Percentiles rank a stretch among this genome's conserved stretches.
Evolutionary conservation across 441 rosid genomes (phyloP).

Genomic region (Erodium texanum): DNA sequence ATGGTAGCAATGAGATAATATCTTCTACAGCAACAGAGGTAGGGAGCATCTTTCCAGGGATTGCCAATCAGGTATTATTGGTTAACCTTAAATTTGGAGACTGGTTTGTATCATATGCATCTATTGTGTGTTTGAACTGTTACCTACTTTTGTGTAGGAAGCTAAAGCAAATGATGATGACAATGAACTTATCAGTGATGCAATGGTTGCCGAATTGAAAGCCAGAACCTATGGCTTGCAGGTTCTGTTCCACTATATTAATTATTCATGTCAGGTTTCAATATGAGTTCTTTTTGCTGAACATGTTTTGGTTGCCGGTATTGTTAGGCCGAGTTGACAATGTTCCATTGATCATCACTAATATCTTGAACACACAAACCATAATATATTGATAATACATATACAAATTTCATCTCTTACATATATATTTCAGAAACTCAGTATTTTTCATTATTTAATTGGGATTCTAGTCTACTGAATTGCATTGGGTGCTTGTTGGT

Average conservation of each 20-base stretch:
- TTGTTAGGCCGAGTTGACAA: background rate
- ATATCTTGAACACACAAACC: background rate
- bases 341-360: background rate
- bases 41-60: slow-evolving; percentile 22
- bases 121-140: slow-evolving; percentile 14
- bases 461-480: background rate
- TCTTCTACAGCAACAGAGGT: slow-evolving; percentile 23
- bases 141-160: slow-evolving; percentile 30
- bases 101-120: slow-evolving; percentile 3
- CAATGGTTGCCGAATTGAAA: slow-evolving; percentile 64
- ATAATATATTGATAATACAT: background rate
- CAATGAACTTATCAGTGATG: slow-evolving; percentile 32
- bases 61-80: slow-evolving; percentile 26
- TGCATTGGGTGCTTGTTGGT: background rate
- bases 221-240: slow-evolving; percentile 76
- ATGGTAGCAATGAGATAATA: slow-evolving; percentile 23
- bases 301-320: background rate
- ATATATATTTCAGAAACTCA: background rate
- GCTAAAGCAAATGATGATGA: slow-evolving; percentile 25
- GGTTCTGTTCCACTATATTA: slow-evolving; percentile 31
- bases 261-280: background rate
- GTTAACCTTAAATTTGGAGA: background rate
- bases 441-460: background rate
- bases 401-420: background rate
- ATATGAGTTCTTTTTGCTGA: background rate